Evolutionary conservation across 2,329 filamentous ascomycete species (phyloP), one percentile per base, ranked within the genome.

Genomic region (Beauveria varroae): DNA sequence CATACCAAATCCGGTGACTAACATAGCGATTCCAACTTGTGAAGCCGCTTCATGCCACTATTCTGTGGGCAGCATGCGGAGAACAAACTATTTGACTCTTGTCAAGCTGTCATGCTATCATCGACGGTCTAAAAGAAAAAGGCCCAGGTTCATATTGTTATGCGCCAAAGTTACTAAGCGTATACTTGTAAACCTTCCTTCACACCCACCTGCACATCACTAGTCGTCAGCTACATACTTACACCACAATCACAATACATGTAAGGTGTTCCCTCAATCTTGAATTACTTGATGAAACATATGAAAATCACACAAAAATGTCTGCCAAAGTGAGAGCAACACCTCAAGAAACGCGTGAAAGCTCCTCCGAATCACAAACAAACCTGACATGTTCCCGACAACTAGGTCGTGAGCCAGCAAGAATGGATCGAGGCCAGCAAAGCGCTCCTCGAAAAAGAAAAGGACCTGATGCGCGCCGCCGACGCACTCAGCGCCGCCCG

Each of bases 371-470:
- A 5, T n/a, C 5, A 26, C 24, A 50, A 50, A 3, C n/a, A 1
- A 50, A n/a, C 8, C 61, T 58, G 26, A 64, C 64, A 18, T 12
- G 22, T 24, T 50, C 28, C 14, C n/a, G 5, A 20, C 3, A 34
- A 34, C n/a, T 49, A 75, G 72, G 63, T 73, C 22, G 70, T 71
- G 9, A 69, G 58, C 34, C 70, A 65, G 40, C 66, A 71, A 5
- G 71, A 76, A 64, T 76, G 73, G 73, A 65, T 73, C 37, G 55
- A 63, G 16, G 69, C 72, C 40, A 69, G 71, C 50, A 74, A 71
- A 49, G 67, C 66, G 3, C 67, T 75, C 22, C 68, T 76, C 6
- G 62, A 64, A 18, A 73, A 74, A 56, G 72, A 76, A 61, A 75
- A 75, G 57, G 68, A 70, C 20, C 67, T 69, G 28, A 71, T 69